These are phyloP conservation scores for Nyssa sinensis DNA, from an alignment of 148 eudicot species.

Conservation along the genomic window DNA sequence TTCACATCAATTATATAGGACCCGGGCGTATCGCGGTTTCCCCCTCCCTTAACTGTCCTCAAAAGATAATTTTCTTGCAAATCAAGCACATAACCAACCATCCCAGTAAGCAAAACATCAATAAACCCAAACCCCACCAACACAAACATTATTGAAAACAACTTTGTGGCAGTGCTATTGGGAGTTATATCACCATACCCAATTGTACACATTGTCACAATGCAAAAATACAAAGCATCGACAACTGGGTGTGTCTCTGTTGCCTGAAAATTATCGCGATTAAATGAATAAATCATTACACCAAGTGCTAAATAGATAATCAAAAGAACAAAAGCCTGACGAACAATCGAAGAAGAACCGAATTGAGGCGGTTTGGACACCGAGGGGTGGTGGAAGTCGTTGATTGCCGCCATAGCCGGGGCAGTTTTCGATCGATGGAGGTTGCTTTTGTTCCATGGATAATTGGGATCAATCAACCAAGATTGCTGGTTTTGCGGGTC, in stretches of 20 bases:
- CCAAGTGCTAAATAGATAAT: slow-evolving; percentile 70
- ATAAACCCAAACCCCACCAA: slow-evolving; percentile 93
- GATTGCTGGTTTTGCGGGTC: slow-evolving; percentile 36
- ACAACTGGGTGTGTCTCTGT: slow-evolving; percentile 79
- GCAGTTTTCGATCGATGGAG: slow-evolving; percentile 87
- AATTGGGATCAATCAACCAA: slow-evolving; percentile 61
- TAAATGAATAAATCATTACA: slow-evolving; percentile 57
- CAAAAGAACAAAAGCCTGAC: slow-evolving; percentile 65
- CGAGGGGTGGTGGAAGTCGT: slow-evolving; percentile 35
- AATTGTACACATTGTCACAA: slow-evolving; percentile 98
- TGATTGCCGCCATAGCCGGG: slow-evolving; percentile 84
- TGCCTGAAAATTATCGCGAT: slow-evolving; percentile 47
- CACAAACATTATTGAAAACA: slow-evolving; percentile 82
- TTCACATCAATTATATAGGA: slow-evolving; percentile 68
- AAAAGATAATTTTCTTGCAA: slow-evolving; percentile 85
- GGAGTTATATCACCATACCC: slow-evolving; percentile 99
- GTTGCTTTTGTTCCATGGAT: slow-evolving; percentile 31
- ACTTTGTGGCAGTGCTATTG: slow-evolving; percentile 59
- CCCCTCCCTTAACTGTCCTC: slow-evolving; percentile 51
- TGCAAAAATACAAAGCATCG: slow-evolving; percentile 92
- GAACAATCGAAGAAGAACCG: slow-evolving; percentile 48
- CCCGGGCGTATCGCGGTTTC: slow-evolving; percentile 28
- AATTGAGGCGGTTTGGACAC: slow-evolving; percentile 37
- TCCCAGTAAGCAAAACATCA: slow-evolving; percentile 86
- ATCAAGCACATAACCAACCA: slow-evolving; percentile 90